Evolutionary conservation across 2,329 filamentous ascomycete species (phyloP), one percentile per base, ranked within the genome.

Genomic region (Arthrinium phaeospermum): DNA sequence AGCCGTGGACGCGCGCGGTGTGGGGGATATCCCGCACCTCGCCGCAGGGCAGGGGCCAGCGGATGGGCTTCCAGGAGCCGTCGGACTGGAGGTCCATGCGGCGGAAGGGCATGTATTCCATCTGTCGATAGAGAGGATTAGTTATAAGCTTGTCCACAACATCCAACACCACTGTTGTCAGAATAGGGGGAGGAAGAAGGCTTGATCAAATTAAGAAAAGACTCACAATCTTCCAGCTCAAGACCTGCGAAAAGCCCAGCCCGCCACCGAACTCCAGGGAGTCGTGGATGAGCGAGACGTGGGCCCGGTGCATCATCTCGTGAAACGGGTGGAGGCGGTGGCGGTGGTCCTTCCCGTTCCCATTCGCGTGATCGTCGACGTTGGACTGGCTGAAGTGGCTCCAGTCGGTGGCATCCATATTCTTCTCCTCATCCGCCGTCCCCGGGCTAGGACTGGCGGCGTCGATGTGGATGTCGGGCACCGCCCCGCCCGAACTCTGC

Each of bases 91-190:
- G 83, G 76, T 96, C 94, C 92, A 96, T 95, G 34, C 94, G 87
- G 1, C 92, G 88, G 82, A 96, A 95, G 0, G 94, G 94, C 34
- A 96, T 84, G 79, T 92, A 95, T 78, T 96, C 94, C 93, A 96
- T 94, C 13, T 64, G 74, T 70, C 73, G 71, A 10, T 37, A 30
- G 37, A 7, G 24, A 30, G 1, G 16, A 12, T 45, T 1, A n/a
- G 10, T 46, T 46, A 45, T 24, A 22, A 67, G 19, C 37, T 69
- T 70, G 41, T 19, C 12, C 7, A 64, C 1, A 44, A 12, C 10
- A 67, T 24, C n/a, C n/a, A 19, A 19, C 12, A 12, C 16, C 27
- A 27, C 27, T 19, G 19, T 24, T 19, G 10, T 24, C 16, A 27
- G 45, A 47, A 19, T 46, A 24, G 6, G 14, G 24, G n/a, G 8